phyloP scores from a whole-genome alignment of 306 rosid genomes.

The Gillenia trifoliata region DNA sequence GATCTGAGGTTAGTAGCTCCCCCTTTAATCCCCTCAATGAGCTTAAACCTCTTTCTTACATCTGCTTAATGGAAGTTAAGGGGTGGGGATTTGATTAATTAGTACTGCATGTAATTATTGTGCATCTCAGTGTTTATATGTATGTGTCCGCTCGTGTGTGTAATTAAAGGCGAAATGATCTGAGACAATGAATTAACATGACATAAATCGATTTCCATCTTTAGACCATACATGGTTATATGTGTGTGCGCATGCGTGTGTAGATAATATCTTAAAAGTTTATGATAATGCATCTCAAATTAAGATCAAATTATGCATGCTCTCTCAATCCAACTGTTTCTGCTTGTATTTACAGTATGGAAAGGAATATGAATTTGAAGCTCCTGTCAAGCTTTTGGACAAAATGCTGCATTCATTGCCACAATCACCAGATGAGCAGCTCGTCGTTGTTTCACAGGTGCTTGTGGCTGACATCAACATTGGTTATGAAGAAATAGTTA shows the following conservation, averaged over 20 bases:
- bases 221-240: not conserved
- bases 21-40: not conserved
- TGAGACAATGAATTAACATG: not conserved
- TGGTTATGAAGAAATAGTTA: slow-evolving; percentile 89
- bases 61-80: not conserved
- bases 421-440: slow-evolving; percentile 82
- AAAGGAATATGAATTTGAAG: slow-evolving; percentile 86
- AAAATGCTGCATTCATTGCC: slow-evolving; percentile 80
- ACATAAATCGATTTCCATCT: not conserved
- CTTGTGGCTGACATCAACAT: slow-evolving; percentile 93
- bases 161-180: not conserved
- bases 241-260: not conserved
- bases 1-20: slow-evolving; percentile 73
- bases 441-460: slow-evolving; percentile 95
- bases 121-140: not conserved
- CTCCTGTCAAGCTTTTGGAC: slow-evolving; percentile 94
- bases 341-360: slow-evolving; percentile 58
- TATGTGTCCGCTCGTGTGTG: not conserved
- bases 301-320: not conserved
- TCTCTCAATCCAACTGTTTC: not conserved
- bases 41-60: not conserved
- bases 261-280: not conserved
- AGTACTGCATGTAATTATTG: not conserved
- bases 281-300: not conserved
- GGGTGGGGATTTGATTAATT: not conserved